These are phyloP conservation scores for Aureobasidium sp. DNA, from an alignment of 2,329 filamentous ascomycete species.

Conservation along the genomic window DNA sequence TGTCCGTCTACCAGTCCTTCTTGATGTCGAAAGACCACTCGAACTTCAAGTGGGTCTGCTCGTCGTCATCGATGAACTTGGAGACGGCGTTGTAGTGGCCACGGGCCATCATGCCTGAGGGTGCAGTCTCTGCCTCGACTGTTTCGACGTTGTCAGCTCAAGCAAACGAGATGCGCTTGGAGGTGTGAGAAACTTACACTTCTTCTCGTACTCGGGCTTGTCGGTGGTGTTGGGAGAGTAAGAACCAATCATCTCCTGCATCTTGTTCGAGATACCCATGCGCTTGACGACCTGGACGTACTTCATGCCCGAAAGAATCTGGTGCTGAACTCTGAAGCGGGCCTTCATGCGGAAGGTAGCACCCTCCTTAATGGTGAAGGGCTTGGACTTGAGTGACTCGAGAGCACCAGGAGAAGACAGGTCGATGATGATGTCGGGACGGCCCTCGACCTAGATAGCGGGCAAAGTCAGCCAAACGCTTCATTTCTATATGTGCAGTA, in stretches of 20 bases:
- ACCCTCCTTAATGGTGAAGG: conserved; percentile 97
- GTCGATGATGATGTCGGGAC: conserved; percentile 80
- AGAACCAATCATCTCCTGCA: conserved; percentile 96
- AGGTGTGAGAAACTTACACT: conserved; percentile 57
- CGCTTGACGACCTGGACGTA: conserved; percentile 93
- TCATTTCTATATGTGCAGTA: background rate
- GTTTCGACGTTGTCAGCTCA: conserved; percentile 9
- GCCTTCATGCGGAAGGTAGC: conserved; percentile 91
- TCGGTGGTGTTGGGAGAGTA: conserved; percentile 90
- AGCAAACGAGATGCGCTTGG: background rate
- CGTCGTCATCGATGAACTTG: conserved; percentile 92
- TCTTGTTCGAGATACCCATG: conserved; percentile 82
- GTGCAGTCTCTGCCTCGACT: conserved; percentile 91
- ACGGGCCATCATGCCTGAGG: conserved; percentile 80
- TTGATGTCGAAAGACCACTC: conserved; percentile 95
- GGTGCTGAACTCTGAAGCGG: conserved; percentile 91
- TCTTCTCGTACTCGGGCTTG: conserved; percentile 79
- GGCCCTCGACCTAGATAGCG: conserved; percentile 55
- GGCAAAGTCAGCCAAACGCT: background rate
- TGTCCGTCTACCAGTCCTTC: conserved; percentile 70
- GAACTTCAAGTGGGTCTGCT: conserved; percentile 82
- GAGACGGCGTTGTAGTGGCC: conserved; percentile 86
- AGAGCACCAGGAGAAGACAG: conserved; percentile 68
- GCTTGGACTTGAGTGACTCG: conserved; percentile 74
- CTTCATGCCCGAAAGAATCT: conserved; percentile 90